These are phyloP conservation scores for Phoma herbarum DNA, from an alignment of 2,329 filamentous ascomycete genomes.

Conservation along the genomic window DNA sequence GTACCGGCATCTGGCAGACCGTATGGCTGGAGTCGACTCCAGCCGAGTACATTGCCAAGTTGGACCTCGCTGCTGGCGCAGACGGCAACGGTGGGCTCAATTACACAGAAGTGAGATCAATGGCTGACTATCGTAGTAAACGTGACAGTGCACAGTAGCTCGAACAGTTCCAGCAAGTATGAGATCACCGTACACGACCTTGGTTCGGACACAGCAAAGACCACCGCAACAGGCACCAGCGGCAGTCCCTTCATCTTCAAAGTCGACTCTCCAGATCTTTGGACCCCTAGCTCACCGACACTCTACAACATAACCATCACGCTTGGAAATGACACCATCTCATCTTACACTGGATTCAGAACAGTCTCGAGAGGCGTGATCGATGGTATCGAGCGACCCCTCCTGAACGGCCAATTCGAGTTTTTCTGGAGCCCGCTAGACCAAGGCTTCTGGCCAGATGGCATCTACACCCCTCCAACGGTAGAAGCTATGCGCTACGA, in stretches of 20 bases:
- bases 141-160: conserved; percentile 62
- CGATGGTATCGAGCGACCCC: conserved; percentile 66
- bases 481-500: conserved; percentile 74
- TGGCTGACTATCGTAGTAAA: conserved; percentile 57
- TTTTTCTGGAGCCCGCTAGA: conserved; percentile 75
- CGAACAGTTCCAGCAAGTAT: conserved; percentile 46
- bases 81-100: conserved; percentile 41
- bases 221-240: conserved; percentile 56
- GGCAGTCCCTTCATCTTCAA: conserved; percentile 64
- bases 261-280: conserved; percentile 65
- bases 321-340: conserved; percentile 62
- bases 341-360: conserved; percentile 74
- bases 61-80: conserved; percentile 65
- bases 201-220: conserved; percentile 52
- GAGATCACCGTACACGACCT: conserved; percentile 52
- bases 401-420: conserved; percentile 73
- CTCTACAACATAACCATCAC: conserved; percentile 71
- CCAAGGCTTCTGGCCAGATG: conserved; percentile 77
- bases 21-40: conserved; percentile 76
- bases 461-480: conserved; percentile 71
- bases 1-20: conserved; percentile 77
- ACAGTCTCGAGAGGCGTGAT: conserved; percentile 67
- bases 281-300: conserved; percentile 70
- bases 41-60: conserved; percentile 62
- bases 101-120: neutral